phyloP scores from a whole-genome alignment of 192 early-diverging fungal species.

The Globomyces pollinis-pini region DNA sequence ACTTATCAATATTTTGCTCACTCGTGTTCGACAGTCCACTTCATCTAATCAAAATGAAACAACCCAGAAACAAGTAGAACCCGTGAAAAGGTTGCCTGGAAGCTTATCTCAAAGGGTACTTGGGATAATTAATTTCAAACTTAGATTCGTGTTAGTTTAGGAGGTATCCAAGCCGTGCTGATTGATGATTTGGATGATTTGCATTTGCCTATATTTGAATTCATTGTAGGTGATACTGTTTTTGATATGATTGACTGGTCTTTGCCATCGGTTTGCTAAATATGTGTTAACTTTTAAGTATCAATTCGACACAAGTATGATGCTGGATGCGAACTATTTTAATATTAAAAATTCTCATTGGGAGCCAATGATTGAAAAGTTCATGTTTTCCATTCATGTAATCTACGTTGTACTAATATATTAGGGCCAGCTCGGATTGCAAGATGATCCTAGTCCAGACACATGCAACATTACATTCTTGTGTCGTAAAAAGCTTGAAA shows the following conservation, averaged over 20 bases:
- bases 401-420: slow-evolving; percentile 8
- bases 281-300: slow-evolving; percentile 13
- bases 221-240: slow-evolving; percentile 70
- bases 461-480: slow-evolving; percentile 58
- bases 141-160: slow-evolving; percentile 50
- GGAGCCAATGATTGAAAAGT: slow-evolving; percentile 94
- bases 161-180: slow-evolving; percentile 68
- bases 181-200: slow-evolving; percentile 88
- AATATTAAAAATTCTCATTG: slow-evolving; percentile 97
- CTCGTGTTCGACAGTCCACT: slow-evolving; percentile 10
- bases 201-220: slow-evolving; percentile 82
- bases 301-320: slow-evolving; percentile 58
- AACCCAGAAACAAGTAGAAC: too few relatives aligned
- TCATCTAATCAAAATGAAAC: not conserved
- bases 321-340: slow-evolving; percentile 82
- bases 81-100: not conserved
- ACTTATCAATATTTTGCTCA: slow-evolving; percentile 74
- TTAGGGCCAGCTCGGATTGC: too few relatives aligned
- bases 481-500: slow-evolving; percentile 65
- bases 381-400: slow-evolving; percentile 52
- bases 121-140: slow-evolving; percentile 9
- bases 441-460: slow-evolving; percentile 20
- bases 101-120: not conserved
- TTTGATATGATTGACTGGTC: slow-evolving; percentile 84
- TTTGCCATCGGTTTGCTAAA: slow-evolving; percentile 16